Percentiles rank a stretch among this genome's conserved stretches.
Conservation (phyloP, 345 rosid genomes). For the Hirschfeldia incana region DNA sequence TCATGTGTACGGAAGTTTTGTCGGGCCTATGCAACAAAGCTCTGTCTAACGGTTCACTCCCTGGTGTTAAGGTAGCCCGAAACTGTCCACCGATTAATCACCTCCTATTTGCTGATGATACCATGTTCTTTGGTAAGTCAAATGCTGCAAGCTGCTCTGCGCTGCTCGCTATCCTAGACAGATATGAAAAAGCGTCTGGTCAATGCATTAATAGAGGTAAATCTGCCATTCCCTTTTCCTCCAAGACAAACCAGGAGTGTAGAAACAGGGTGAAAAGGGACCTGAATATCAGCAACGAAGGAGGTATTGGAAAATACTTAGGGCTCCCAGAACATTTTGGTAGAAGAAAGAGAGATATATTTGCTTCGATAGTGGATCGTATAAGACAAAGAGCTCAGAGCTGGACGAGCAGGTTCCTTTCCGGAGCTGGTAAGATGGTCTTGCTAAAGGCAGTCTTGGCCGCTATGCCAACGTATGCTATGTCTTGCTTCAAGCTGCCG, state of each 20-base stretch:
- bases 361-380: not conserved
- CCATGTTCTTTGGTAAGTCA: not conserved
- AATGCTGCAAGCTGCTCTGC: not conserved
- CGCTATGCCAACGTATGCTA: not conserved
- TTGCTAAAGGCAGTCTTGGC: not conserved
- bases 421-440: not conserved
- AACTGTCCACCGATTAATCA: not conserved
- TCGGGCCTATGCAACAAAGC: not conserved
- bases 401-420: not conserved
- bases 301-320: not conserved
- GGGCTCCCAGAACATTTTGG: not conserved
- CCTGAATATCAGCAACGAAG: not conserved
- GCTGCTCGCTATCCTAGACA: not conserved
- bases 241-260: not conserved
- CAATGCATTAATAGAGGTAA: not conserved
- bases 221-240: not conserved
- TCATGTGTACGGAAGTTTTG: not conserved
- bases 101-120: not conserved
- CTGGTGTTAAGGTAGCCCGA: not conserved
- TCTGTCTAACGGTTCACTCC: rapidly evolving
- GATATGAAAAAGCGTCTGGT: not conserved
- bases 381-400: not conserved
- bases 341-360: not conserved
- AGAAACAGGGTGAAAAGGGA: not conserved
- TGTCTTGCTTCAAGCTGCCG: not conserved